Percentiles rank a stretch among this genome's conserved stretches.
Conservation (phyloP, 2,329 filamentous ascomycete species). For the Stenocarpella maydis region DNA sequence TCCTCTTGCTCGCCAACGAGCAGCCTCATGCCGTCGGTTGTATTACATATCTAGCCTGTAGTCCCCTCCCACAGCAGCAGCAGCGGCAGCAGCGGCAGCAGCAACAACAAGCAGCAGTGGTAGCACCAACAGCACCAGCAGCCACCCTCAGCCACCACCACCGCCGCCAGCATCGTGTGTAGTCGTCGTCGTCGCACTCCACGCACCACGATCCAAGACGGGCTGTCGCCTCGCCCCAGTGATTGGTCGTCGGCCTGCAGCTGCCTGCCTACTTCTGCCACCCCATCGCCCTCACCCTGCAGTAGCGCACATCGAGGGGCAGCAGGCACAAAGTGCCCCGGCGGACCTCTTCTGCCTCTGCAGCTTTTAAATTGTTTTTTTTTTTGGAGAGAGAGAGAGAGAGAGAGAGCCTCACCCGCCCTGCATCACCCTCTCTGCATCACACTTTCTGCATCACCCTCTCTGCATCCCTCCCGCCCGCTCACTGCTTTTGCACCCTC, state of each 20-base stretch:
- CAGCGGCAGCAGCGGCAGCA: neutral
- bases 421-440: neutral
- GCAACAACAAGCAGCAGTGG: too few relatives aligned
- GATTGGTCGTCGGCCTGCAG: constrained; percentile 22
- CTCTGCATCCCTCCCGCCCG: neutral
- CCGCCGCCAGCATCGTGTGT: too few relatives aligned
- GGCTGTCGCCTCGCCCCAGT: constrained; percentile 1
- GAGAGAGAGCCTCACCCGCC: constrained; percentile 9
- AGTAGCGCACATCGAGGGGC: constrained; percentile 9
- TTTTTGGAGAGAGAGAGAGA: too few relatives aligned
- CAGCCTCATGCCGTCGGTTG: neutral
- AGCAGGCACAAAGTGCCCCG: neutral
- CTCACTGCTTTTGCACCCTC: neutral
- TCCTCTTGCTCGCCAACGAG: neutral
- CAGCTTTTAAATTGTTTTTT: too few relatives aligned
- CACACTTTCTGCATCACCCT: neutral
- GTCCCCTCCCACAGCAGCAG: neutral
- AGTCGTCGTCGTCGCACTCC: neutral
- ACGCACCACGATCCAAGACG: constrained; percentile 3
- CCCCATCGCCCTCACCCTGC: constrained; percentile 22
- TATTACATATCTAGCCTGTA: constrained; percentile 2
- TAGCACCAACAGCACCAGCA: neutral
- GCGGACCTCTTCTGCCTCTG: neutral
- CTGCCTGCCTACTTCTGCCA: constrained; percentile 13
- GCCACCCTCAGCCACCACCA: neutral